Evolutionary conservation across 129 eudicot genomes (phyloP).

Genomic region (Flaveria robusta): DNA sequence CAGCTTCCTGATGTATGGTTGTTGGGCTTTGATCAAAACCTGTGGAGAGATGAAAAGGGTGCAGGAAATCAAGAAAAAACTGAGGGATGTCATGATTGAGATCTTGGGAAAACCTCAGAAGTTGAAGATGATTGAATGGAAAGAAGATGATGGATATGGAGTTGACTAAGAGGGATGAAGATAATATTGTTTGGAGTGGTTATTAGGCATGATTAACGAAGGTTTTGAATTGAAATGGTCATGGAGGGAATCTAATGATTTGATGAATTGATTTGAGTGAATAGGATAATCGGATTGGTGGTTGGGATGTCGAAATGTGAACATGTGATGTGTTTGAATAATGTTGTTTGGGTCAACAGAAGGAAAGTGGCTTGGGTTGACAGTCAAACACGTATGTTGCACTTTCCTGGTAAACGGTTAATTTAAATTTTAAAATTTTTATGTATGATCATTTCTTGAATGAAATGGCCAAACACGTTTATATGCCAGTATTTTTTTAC

Average conservation of each 20-base stretch:
- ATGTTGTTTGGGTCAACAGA: slow-evolving; percentile 22
- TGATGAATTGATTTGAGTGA: slow-evolving; percentile 27
- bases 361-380: not conserved
- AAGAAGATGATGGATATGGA: not conserved
- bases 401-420: not conserved
- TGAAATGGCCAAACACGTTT: too few relatives aligned
- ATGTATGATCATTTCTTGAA: too few relatives aligned
- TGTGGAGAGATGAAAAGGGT: slow-evolving; percentile 34
- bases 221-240: slow-evolving; percentile 19
- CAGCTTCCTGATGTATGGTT: slow-evolving; percentile 55
- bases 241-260: slow-evolving; percentile 5
- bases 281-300: slow-evolving; percentile 19
- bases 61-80: slow-evolving; percentile 24
- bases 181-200: slow-evolving; percentile 1
- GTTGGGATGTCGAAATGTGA: slow-evolving; percentile 5
- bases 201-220: not conserved
- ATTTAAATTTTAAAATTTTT: too few relatives aligned
- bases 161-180: not conserved
- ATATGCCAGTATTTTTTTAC: too few relatives aligned
- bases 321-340: not conserved
- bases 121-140: slow-evolving; percentile 17
- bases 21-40: slow-evolving; percentile 59
- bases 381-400: not conserved
- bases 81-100: slow-evolving; percentile 25
- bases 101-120: not conserved